These are phyloP conservation scores for Aspergillus brunneoviolaceus DNA, from an alignment of 2,329 filamentous ascomycete species.

Conservation along the genomic window DNA sequence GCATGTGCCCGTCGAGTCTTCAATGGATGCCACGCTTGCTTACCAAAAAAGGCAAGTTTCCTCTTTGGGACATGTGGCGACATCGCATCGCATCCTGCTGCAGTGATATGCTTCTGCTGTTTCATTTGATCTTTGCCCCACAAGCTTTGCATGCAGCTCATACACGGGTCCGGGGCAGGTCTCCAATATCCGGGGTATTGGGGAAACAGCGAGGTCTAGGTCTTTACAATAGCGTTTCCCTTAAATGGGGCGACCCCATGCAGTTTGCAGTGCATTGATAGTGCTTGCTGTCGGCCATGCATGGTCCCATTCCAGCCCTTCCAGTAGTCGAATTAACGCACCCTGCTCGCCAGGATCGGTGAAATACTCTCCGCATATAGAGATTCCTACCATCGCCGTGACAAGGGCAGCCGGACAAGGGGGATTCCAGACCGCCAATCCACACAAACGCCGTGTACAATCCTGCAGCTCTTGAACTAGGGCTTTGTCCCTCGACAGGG, in stretches of 20 bases:
- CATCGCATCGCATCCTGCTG: neutral
- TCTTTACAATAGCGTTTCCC: no score
- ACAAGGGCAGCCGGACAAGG: neutral
- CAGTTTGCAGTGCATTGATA: neutral
- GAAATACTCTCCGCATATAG: neutral
- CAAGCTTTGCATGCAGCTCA: no score
- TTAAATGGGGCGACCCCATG: neutral
- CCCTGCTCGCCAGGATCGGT: neutral
- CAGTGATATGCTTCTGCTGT: neutral
- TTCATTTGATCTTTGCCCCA: no score
- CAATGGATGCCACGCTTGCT: neutral
- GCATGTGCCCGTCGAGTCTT: no score
- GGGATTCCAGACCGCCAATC: neutral
- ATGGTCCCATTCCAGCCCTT: neutral
- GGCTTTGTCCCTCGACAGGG: neutral
- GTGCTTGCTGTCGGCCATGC: neutral
- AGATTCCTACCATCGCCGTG: neutral
- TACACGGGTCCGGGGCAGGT: no score
- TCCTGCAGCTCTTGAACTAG: neutral
- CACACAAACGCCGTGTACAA: neutral
- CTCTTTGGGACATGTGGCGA: neutral
- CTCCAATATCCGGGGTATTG: no score
- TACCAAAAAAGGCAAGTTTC: neutral
- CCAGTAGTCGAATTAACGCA: neutral
- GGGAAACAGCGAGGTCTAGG: no score